Conservation (phyloP, 148 eudicot genomes). For the Dysphania ambrosioides region DNA sequence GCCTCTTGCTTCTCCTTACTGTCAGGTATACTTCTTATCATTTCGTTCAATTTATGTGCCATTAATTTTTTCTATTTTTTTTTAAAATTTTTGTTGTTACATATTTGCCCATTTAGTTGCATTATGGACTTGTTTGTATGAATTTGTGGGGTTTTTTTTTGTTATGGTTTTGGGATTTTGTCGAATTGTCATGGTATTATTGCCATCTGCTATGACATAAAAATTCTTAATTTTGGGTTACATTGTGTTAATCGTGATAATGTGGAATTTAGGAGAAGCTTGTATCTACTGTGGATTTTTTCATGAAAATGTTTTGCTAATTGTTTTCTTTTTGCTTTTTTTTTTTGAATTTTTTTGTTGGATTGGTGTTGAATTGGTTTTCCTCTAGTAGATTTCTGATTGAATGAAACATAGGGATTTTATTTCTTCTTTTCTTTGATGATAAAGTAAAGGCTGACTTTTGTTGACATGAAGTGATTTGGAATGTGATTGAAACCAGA, state of each 20-base stretch:
- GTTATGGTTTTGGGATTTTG: no score
- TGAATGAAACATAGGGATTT: background rate
- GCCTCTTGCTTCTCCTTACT: slow-evolving; percentile 44
- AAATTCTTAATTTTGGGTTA: no score
- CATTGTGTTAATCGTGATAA: no score
- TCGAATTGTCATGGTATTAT: no score
- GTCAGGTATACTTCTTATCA: slow-evolving; percentile 36
- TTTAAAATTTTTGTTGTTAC: background rate
- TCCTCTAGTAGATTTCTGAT: background rate
- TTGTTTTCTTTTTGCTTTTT: no score
- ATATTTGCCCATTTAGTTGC: background rate
- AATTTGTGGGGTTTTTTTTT: background rate
- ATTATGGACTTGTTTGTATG: no score
- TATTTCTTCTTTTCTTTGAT: background rate
- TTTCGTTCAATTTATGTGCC: background rate
- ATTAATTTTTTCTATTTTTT: background rate
- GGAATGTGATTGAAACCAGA: background rate
- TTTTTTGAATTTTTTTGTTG: background rate
- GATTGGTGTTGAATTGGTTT: no score
- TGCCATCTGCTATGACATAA: no score
- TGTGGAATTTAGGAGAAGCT: no score
- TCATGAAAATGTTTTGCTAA: no score
- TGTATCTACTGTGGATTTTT: no score
- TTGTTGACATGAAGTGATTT: background rate
- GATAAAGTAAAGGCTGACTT: background rate